Evolutionary conservation across 2,329 filamentous ascomycete species (phyloP).

Genomic region (Arthrobotrys conoides): DNA sequence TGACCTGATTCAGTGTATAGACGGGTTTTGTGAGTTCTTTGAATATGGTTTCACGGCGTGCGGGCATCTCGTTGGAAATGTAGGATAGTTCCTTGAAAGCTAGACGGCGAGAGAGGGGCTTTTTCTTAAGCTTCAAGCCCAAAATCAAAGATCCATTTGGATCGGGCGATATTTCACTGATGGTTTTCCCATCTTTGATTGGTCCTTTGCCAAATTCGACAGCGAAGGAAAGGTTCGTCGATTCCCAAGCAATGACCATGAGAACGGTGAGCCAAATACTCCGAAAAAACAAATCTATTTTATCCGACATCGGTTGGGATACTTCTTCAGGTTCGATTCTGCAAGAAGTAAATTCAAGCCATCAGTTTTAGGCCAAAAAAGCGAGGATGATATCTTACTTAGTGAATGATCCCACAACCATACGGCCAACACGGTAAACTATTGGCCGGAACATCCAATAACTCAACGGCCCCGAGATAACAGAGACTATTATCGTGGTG

Average conservation of each 20-base stretch:
- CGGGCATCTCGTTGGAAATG: constrained; percentile 61
- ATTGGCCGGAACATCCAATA: constrained; percentile 62
- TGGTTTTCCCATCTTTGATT: constrained; percentile 62
- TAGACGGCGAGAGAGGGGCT: constrained; percentile 62
- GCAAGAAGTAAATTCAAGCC: not conserved
- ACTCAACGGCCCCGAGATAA: constrained; percentile 60
- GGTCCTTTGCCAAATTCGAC: constrained; percentile 63
- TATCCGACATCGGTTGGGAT: constrained; percentile 61
- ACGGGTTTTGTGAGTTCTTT: constrained; percentile 63
- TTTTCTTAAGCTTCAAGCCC: constrained; percentile 62
- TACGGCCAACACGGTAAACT: constrained; percentile 62
- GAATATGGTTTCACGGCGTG: constrained; percentile 62
- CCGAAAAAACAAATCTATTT: constrained; percentile 62
- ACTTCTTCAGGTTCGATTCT: constrained; percentile 62
- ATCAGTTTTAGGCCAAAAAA: not conserved
- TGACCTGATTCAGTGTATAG: constrained; percentile 62
- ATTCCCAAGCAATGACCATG: constrained; percentile 62
- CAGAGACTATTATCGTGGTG: constrained; percentile 58
- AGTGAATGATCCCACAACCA: constrained; percentile 61
- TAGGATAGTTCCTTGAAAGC: constrained; percentile 63
- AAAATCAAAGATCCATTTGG: constrained; percentile 63
- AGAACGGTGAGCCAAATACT: constrained; percentile 62
- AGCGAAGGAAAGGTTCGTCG: constrained; percentile 62
- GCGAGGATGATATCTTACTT: constrained; percentile 44
- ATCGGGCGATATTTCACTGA: constrained; percentile 63